Evolutionary conservation across 139 green algal genomes (phyloP).

Genomic region (Chlamydomonas sp.): DNA sequence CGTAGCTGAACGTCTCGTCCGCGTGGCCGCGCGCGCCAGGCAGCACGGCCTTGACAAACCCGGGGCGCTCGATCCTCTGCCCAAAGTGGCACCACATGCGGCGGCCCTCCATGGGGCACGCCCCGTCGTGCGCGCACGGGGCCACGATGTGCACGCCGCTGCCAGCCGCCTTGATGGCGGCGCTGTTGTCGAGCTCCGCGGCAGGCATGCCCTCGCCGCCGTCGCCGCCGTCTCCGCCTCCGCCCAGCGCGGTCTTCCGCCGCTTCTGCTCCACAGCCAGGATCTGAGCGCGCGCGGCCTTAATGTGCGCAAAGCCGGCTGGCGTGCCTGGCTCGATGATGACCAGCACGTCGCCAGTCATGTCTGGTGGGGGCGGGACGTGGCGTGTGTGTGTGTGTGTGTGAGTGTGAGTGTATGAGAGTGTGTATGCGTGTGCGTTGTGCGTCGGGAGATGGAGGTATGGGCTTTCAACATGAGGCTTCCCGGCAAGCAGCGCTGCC

Average conservation of each 20-base stretch:
- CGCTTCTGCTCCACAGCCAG: background rate
- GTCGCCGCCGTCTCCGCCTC: no score
- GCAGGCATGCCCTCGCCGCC: no score
- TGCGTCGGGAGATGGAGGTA: background rate
- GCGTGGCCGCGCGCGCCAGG: background rate
- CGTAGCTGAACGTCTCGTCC: slow-evolving; percentile 8
- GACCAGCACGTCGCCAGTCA: slow-evolving; percentile 5
- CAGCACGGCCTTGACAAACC: background rate
- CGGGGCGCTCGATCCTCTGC: slow-evolving; percentile 43
- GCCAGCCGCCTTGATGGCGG: slow-evolving; percentile 3
- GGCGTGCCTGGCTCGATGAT: slow-evolving; percentile 8
- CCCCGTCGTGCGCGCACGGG: slow-evolving; percentile 56
- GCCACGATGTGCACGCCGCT: slow-evolving; percentile 47
- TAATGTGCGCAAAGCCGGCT: background rate
- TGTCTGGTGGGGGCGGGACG: no score
- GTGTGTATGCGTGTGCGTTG: background rate
- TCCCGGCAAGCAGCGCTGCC: no score
- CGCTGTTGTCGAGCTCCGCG: background rate
- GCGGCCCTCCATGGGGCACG: slow-evolving; percentile 43
- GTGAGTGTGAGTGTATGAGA: background rate
- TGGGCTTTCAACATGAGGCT: no score
- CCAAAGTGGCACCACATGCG: slow-evolving; percentile 56
- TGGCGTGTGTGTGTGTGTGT: no score
- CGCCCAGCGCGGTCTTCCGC: background rate
- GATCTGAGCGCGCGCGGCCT: background rate